These are phyloP conservation scores for Crithidia bombi DNA, from an alignment of 208 protist species.

Conservation along the genomic window DNA sequence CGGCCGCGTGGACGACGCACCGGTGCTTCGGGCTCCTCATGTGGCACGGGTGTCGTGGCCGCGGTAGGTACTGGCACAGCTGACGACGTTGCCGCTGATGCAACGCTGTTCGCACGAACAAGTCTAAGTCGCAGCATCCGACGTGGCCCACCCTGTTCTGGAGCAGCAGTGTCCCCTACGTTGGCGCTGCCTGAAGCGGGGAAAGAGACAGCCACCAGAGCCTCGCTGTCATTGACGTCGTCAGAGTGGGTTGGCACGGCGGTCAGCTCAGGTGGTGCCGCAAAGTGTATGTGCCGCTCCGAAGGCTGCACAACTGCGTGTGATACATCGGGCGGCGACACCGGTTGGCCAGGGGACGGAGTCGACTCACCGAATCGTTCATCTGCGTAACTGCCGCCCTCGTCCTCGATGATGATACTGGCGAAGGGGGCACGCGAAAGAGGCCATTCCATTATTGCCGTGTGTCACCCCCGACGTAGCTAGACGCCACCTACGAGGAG, in stretches of 20 bases:
- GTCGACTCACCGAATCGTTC: neutral
- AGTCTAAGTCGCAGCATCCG: constrained; percentile 7
- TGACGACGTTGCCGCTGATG: neutral
- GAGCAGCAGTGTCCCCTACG: neutral
- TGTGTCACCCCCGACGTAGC: too few relatives aligned
- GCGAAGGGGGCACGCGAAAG: constrained; percentile 20
- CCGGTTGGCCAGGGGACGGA: neutral
- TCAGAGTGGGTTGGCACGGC: neutral
- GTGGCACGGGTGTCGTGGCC: neutral
- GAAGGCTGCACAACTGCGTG: neutral
- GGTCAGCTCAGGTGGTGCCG: neutral
- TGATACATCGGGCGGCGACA: neutral
- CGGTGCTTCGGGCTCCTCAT: neutral
- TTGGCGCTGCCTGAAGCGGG: neutral
- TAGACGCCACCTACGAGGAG: too few relatives aligned
- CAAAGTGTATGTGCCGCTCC: constrained; percentile 5
- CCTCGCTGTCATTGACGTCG: neutral
- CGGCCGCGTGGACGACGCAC: neutral
- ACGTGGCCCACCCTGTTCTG: neutral
- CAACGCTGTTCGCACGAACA: neutral
- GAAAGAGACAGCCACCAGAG: neutral
- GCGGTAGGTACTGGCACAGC: neutral
- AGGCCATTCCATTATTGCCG: constrained; percentile 37
- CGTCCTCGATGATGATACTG: constrained; percentile 36
- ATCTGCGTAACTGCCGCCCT: neutral